Evolutionary conservation across 2,329 filamentous ascomycete genomes (phyloP).

Genomic region (Colletotrichum agaves): DNA sequence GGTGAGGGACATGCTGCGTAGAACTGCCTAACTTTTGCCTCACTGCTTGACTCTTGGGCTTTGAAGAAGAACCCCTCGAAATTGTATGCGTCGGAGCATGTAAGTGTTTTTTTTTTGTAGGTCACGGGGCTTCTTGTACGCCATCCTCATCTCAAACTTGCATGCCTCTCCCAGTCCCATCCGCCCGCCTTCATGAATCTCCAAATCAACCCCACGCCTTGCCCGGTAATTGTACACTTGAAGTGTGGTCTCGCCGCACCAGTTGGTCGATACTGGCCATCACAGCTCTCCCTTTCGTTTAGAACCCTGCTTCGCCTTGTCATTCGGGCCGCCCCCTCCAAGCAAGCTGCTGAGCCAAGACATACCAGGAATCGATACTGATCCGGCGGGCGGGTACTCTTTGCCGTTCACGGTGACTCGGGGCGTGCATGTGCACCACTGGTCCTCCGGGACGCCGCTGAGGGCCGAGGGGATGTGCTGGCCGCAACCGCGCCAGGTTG

Average conservation of each 20-base stretch:
- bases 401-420: conserved; percentile 56
- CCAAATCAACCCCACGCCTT: conserved; percentile 15
- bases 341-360: conserved; percentile 47
- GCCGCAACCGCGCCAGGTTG: conserved; percentile 62
- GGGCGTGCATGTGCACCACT: conserved; percentile 61
- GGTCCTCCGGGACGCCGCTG: conserved; percentile 52
- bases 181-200: neutral
- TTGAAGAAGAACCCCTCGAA: too few species aligned
- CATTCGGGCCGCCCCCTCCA: conserved; percentile 27
- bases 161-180: too few species aligned
- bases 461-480: conserved; percentile 58
- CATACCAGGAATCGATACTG: conserved; percentile 51
- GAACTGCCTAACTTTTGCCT: neutral
- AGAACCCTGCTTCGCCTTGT: conserved; percentile 33
- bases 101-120: too few species aligned
- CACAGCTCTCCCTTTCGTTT: conserved; percentile 23
- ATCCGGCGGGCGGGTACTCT: conserved; percentile 57
- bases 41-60: too few species aligned
- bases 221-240: neutral
- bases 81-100: too few species aligned
- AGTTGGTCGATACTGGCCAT: neutral
- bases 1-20: conserved; percentile 17
- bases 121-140: too few species aligned
- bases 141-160: too few species aligned
- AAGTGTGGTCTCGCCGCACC: neutral